A percentile compares a stretch with the other conserved stretches of the same genome.
These are phyloP conservation scores for Ustilago sp. DNA, from an alignment of 1,284 basidiomycete species.

Conservation along the genomic window DNA sequence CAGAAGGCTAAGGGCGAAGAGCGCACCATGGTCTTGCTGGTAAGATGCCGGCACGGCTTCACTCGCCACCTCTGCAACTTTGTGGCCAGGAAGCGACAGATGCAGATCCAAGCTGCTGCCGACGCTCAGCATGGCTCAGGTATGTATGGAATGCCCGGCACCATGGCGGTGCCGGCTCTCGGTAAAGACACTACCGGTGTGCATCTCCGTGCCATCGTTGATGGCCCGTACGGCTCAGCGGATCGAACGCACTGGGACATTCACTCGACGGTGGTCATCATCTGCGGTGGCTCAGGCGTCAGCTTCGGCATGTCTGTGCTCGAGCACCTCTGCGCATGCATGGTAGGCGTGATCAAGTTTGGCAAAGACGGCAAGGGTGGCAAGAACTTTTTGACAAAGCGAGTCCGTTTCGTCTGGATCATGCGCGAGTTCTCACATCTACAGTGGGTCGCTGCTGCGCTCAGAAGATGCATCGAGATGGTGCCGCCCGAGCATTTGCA, in stretches of 20 bases:
- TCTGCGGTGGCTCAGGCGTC: conserved; percentile 84
- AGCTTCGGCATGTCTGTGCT: conserved; percentile 81
- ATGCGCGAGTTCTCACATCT: conserved; percentile 84
- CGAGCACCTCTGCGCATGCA: conserved; percentile 77
- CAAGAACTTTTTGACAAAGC: conserved; percentile 73
- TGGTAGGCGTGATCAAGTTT: conserved; percentile 70
- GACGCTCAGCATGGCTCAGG: conserved; percentile 42
- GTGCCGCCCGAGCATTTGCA: conserved; percentile 76
- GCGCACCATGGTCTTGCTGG: conserved; percentile 78
- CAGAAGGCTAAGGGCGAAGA: conserved; percentile 70
- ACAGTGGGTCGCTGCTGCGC: conserved; percentile 81
- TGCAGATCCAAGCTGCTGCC: conserved; percentile 56
- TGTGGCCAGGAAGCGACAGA: conserved; percentile 55
- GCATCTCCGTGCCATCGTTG: conserved; percentile 77
- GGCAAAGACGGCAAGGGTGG: conserved; percentile 63
- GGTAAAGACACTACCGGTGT: conserved; percentile 72
- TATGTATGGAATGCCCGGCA: conserved; percentile 49
- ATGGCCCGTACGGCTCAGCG: conserved; percentile 83
- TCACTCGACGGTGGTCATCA: conserved; percentile 76
- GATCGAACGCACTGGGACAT: conserved; percentile 77
- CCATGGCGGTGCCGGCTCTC: conserved; percentile 49
- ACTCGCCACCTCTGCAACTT: conserved; percentile 80
- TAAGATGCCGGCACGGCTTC: conserved; percentile 82
- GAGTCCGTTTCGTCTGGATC: conserved; percentile 86
- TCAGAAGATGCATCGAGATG: conserved; percentile 78